Percentiles rank a stretch among this genome's conserved stretches.
phyloP scores from a whole-genome alignment of 306 rosid genomes.

The Clitoria ternatea region DNA sequence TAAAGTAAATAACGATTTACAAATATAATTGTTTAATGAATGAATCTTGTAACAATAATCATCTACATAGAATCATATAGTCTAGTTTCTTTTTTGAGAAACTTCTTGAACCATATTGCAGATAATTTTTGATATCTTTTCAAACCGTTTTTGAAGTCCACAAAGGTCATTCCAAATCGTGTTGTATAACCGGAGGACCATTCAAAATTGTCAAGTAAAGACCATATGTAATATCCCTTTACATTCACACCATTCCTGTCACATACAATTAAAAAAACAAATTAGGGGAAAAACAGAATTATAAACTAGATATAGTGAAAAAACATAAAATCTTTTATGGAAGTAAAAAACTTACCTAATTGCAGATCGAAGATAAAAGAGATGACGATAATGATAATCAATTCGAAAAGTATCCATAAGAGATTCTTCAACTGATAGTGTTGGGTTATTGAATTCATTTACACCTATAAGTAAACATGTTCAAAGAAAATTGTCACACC shows the following conservation, averaged over 20 bases:
- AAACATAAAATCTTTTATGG: not conserved
- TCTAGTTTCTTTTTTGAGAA: constrained; percentile 25
- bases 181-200: constrained; percentile 43
- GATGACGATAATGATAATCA: constrained; percentile 45
- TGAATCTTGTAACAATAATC: not conserved
- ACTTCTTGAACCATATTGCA: constrained; percentile 45
- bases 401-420: constrained; percentile 45
- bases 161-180: constrained; percentile 49
- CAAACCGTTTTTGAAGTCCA: constrained; percentile 38
- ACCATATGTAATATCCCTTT: constrained; percentile 61
- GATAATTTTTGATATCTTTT: constrained; percentile 49
- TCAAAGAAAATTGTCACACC: not conserved
- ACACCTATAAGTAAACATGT: constrained; percentile 30
- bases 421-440: constrained; percentile 33
- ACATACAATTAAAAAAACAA: not conserved
- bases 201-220: constrained; percentile 55
- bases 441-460: constrained; percentile 41
- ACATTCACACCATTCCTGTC: constrained; percentile 51
- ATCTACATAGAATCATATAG: not conserved
- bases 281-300: not conserved
- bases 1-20: not conserved
- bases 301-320: not conserved
- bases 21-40: not conserved
- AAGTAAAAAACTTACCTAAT: constrained; percentile 33
- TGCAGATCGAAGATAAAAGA: constrained; percentile 40